Evolutionary conservation across 805 yeast genomes (phyloP).

Genomic region (Pichia ethanolica): DNA sequence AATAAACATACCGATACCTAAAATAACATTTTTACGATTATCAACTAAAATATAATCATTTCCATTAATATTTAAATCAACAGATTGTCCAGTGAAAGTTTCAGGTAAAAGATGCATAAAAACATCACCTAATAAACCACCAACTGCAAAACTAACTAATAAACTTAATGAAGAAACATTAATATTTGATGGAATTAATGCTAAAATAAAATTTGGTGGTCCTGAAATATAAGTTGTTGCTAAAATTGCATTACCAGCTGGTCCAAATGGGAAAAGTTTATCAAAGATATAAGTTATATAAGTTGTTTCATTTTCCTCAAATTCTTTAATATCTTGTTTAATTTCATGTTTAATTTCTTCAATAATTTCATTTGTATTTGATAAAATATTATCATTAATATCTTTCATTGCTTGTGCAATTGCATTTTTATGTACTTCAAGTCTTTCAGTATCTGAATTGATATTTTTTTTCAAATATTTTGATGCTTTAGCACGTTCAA

Average conservation of each 20-base stretch:
- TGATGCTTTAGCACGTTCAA: too few relatives aligned
- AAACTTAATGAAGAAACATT: conserved; percentile 42
- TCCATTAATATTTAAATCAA: conserved; percentile 26
- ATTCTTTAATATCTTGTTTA: not conserved
- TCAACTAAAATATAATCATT: conserved; percentile 36
- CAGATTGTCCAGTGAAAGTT: conserved; percentile 47
- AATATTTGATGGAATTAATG: conserved; percentile 49
- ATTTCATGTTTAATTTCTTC: not conserved
- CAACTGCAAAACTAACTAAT: conserved; percentile 66
- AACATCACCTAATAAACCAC: conserved; percentile 70
- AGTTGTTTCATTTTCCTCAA: not conserved
- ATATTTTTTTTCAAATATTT: too few relatives aligned
- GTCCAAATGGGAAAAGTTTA: conserved; percentile 42
- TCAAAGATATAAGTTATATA: conserved; percentile 33
- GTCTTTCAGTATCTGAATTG: not conserved
- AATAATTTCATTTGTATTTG: too few relatives aligned
- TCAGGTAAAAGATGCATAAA: conserved; percentile 68
- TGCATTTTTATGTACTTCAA: not conserved
- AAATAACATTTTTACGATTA: conserved; percentile 38
- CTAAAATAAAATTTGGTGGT: conserved; percentile 52
- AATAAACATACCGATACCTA: conserved; percentile 49
- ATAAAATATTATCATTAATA: not conserved
- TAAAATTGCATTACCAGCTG: conserved; percentile 53
- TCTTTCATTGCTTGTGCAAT: not conserved
- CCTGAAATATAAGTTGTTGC: conserved; percentile 61